Evolutionary conservation across 257 asterid species (phyloP).

Genomic region (Solanum rostratum): DNA sequence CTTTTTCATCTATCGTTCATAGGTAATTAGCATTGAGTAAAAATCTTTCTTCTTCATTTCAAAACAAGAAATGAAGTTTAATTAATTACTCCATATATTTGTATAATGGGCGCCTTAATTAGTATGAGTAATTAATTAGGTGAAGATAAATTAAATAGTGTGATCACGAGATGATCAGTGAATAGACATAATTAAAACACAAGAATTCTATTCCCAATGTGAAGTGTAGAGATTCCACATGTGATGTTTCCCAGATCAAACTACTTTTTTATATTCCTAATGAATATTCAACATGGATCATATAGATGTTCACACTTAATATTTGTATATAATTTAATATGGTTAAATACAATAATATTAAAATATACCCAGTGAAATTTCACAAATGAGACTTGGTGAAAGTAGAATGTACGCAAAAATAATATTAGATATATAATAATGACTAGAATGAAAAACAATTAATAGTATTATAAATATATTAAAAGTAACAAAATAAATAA

Average conservation of each 20-base stretch:
- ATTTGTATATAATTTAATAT: no score
- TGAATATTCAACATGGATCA: neutral
- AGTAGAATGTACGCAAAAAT: no score
- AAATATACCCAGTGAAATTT: no score
- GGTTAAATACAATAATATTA: no score
- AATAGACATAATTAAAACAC: neutral
- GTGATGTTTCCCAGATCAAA: constrained; percentile 19
- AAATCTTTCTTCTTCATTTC: neutral
- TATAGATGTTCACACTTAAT: no score
- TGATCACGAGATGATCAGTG: neutral
- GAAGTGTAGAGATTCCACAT: constrained; percentile 29
- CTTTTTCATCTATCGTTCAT: neutral
- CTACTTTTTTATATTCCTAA: neutral
- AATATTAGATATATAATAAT: no score
- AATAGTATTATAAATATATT: no score
- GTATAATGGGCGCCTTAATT: neutral
- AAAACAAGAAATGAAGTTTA: neutral
- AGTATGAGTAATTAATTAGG: neutral
- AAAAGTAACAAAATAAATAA: no score
- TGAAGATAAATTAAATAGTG: neutral
- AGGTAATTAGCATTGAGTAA: neutral
- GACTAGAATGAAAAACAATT: no score
- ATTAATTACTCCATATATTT: neutral
- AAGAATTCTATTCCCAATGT: constrained; percentile 26
- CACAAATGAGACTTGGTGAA: no score